These are phyloP conservation scores for Priceomyces castillae DNA, from an alignment of 805 yeast species.

Conservation along the genomic window DNA sequence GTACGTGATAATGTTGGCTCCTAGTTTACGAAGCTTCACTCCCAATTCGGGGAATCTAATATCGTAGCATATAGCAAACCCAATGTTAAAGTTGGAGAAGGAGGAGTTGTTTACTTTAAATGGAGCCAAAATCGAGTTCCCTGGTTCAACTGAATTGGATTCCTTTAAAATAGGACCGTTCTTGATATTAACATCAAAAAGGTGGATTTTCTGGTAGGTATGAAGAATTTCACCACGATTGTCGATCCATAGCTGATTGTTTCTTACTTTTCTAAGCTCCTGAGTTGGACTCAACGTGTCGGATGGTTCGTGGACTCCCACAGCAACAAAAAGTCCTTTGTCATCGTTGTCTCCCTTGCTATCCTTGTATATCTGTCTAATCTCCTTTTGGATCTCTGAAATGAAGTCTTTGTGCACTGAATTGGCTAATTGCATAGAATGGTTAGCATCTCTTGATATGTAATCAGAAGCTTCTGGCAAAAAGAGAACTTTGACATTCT, in stretches of 20 bases:
- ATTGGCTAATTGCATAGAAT: constrained; percentile 60
- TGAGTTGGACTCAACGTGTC: constrained; percentile 27
- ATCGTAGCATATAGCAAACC: constrained; percentile 80
- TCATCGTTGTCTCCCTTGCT: constrained; percentile 22
- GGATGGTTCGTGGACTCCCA: constrained; percentile 84
- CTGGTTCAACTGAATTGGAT: constrained; percentile 80
- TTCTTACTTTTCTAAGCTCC: constrained; percentile 45
- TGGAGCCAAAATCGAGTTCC: constrained; percentile 51
- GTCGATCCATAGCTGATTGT: constrained; percentile 71
- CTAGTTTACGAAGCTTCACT: constrained; percentile 55
- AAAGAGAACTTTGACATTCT: constrained; percentile 67
- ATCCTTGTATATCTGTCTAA: constrained; percentile 32
- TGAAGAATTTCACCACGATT: constrained; percentile 62
- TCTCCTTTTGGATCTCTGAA: constrained; percentile 43
- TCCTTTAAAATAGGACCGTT: constrained; percentile 82
- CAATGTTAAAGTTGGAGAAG: constrained; percentile 42
- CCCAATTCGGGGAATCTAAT: constrained; percentile 84
- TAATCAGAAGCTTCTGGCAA: constrained; percentile 95
- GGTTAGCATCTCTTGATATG: constrained; percentile 65
- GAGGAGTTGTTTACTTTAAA: constrained; percentile 43
- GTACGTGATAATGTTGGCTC: constrained; percentile 74
- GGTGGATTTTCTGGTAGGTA: constrained; percentile 79
- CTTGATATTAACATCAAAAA: constrained; percentile 82
- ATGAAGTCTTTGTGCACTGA: constrained; percentile 37
- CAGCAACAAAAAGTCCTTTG: constrained; percentile 59